Conservation (phyloP, 1,139 yeast species). For the Geotrichum aggregatum region DNA sequence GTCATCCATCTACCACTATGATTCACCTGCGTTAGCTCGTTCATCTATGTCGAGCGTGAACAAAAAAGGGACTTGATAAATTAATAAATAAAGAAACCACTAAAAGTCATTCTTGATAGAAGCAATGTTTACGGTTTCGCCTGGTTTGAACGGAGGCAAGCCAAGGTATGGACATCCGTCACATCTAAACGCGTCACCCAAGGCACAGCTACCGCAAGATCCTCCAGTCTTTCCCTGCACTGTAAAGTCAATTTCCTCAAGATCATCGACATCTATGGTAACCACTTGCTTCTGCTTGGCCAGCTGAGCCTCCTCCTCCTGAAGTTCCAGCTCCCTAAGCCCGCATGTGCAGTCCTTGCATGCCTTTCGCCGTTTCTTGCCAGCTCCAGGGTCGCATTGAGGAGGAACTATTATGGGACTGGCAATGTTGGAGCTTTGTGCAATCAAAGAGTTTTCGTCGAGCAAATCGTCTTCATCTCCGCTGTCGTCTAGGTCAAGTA, state of each 20-base stretch:
- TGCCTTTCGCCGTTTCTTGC: slow-evolving; percentile 51
- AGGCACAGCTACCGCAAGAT: slow-evolving; percentile 93
- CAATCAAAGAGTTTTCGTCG: slow-evolving; percentile 33
- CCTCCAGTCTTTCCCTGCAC: slow-evolving; percentile 83
- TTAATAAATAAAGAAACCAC: not conserved
- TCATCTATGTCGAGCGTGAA: no score
- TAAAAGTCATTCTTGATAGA: slow-evolving; percentile 11
- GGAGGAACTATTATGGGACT: slow-evolving; percentile 43
- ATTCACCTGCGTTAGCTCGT: no score
- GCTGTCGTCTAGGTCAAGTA: slow-evolving; percentile 38
- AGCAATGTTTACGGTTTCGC: slow-evolving; percentile 52
- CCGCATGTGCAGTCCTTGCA: slow-evolving; percentile 99
- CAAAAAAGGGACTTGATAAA: no score
- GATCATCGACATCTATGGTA: slow-evolving; percentile 55
- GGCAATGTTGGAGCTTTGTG: slow-evolving; percentile 34
- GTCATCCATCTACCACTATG: no score
- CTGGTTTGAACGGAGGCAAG: slow-evolving; percentile 95
- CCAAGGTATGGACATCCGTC: slow-evolving; percentile 98
- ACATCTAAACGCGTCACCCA: slow-evolving; percentile 97
- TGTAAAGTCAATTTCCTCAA: slow-evolving; percentile 70
- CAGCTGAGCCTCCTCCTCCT: slow-evolving; percentile 36
- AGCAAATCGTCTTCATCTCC: slow-evolving; percentile 47
- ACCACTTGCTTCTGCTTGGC: slow-evolving; percentile 39
- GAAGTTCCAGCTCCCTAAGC: slow-evolving; percentile 62
- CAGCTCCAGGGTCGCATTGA: slow-evolving; percentile 44